phyloP scores from a whole-genome alignment of 139 green algal species.

The Tetradesmus obliquus region DNA sequence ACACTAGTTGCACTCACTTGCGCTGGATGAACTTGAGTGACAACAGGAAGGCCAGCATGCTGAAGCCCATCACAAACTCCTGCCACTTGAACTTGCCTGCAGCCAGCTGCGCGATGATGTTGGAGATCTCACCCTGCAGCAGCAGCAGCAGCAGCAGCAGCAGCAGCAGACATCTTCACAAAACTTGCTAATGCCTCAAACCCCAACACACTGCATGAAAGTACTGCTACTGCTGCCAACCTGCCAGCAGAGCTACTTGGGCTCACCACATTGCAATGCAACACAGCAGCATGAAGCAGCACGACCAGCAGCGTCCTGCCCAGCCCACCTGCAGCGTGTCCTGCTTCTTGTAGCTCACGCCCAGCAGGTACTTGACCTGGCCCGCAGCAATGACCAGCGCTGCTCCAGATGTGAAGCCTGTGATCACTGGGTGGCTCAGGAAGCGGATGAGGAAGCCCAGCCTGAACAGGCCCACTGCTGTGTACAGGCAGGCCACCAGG shows the following conservation, averaged over 20 bases:
- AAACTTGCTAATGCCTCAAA: too few species aligned
- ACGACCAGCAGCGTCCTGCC: neutral
- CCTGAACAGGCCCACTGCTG: constrained; percentile 73
- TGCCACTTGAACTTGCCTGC: constrained; percentile 44
- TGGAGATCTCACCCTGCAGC: constrained; percentile 26
- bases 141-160: neutral
- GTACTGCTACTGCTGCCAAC: neutral
- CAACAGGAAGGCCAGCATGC: constrained; percentile 54
- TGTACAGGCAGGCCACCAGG: constrained; percentile 80
- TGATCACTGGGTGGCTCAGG: constrained; percentile 84
- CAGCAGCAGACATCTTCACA: neutral
- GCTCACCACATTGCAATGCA: too few species aligned
- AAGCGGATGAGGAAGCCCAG: constrained; percentile 92
- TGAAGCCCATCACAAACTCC: constrained; percentile 67
- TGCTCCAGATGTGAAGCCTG: constrained; percentile 86
- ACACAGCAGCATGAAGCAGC: too few species aligned
- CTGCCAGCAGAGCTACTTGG: neutral
- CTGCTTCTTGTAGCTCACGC: constrained; percentile 46
- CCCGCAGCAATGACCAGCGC: constrained; percentile 80
- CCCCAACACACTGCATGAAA: neutral
- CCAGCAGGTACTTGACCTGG: constrained; percentile 61
- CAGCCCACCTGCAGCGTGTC: constrained; percentile 11
- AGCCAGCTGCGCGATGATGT: constrained; percentile 39
- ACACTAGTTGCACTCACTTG: neutral
- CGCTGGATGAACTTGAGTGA: constrained; percentile 25